Base-by-base conservation (phyloP, 192 early-diverging fungal genomes). In the Backusella tarrabulga region DNA sequence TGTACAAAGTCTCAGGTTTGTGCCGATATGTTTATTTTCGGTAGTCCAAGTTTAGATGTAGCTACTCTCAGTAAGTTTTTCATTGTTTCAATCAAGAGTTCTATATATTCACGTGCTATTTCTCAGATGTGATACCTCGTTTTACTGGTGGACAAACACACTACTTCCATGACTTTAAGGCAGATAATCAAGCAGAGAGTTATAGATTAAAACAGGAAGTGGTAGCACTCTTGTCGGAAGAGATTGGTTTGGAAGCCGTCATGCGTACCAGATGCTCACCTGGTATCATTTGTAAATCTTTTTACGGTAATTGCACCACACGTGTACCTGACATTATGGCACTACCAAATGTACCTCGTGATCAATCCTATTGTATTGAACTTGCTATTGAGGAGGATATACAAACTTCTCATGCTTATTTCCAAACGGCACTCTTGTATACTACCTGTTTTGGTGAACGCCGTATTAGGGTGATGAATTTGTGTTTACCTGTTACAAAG, bases 21-120 rank as follows among this genome's bases (percentile, higher is more conserved):
- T 74, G 89, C 96, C 76, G 97, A 96, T 79, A 81, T 96, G 86
- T 99, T 94, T 84, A 79, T 98, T 69, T 97, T 99, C 88, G 94
- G 95, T 12, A 83, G 84, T 6, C 85, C 88, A 11, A 96, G 92
- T 78, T 87, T 93, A 40, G 97, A 99, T 80, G 87, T 96, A 1
- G 96, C 97, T 3, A 95, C 96, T 6, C 76, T 96, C 36, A 92
- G 93, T 85, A 84, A 63, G 80, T 69, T 35, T 67, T 36, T 26
- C 46, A 14, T 29, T 15, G 9, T 35, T 38, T 44, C 12, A 40
- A 40, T 2, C 8, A 9, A 40, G 38, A 36, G 21, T 67, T 35
- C 21, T 34, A 35, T 34, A 42, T 46, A 71, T 41, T 35, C 26
- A 71, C 66, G 42, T 17, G 15, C 3, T 14, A 44, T 36, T 29